Evolutionary conservation across 1,139 yeast genomes (phyloP).

Genomic region (Kurtzmaniella quercitrusa): DNA sequence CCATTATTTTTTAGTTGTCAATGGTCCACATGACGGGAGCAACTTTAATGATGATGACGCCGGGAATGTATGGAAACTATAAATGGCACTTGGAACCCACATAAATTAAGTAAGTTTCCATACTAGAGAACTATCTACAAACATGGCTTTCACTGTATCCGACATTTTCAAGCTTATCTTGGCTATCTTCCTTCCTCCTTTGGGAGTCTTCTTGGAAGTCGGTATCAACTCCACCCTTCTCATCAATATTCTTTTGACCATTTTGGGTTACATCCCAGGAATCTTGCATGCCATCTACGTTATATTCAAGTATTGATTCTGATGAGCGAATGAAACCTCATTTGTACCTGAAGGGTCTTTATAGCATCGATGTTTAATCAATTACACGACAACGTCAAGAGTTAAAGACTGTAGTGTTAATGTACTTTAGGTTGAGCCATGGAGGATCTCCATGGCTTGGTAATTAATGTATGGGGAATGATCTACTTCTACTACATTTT

Average conservation of each 20-base stretch:
- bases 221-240: constrained; percentile 58
- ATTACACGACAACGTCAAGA: neutral
- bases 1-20: neutral
- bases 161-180: constrained; percentile 58
- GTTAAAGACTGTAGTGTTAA: neutral
- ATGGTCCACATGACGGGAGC: constrained; percentile 1
- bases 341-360: neutral
- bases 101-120: neutral
- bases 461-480: too few relatives aligned
- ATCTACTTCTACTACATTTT: too few relatives aligned
- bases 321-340: neutral
- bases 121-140: neutral
- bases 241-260: constrained; percentile 56
- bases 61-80: neutral
- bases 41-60: neutral
- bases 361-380: neutral
- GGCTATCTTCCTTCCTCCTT: constrained; percentile 67
- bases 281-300: constrained; percentile 62
- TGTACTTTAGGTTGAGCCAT: too few relatives aligned
- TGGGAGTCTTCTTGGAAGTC: constrained; percentile 68
- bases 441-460: too few relatives aligned
- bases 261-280: constrained; percentile 64
- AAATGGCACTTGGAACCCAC: neutral
- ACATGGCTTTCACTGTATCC: constrained; percentile 49
- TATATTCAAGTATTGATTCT: constrained; percentile 31